A percentile compares a stretch with the other conserved stretches of the same genome.
Conservation (phyloP, 2,329 filamentous ascomycete species). For the Cucurbitaria berberidis region DNA sequence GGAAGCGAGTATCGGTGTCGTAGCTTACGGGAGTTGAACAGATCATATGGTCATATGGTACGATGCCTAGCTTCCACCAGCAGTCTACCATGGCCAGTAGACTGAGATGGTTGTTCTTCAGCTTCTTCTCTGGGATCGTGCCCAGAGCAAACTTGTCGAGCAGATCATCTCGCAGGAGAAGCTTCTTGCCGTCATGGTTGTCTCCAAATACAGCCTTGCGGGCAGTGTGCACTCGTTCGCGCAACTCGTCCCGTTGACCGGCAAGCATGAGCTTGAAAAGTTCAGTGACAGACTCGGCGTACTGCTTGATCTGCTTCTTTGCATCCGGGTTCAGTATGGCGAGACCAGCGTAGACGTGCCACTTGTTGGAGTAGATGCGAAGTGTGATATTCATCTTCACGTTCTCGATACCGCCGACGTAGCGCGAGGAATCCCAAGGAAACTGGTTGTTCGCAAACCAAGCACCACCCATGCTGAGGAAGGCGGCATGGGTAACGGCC, state of each 20-base stretch:
- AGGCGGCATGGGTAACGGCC: conserved; percentile 96
- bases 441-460: conserved; percentile 97
- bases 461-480: conserved; percentile 93
- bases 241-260: conserved; percentile 77
- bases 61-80: conserved; percentile 91
- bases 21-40: conserved; percentile 83
- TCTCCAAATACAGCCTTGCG: conserved; percentile 71
- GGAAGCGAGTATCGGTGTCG: background rate
- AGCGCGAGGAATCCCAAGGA: conserved; percentile 95
- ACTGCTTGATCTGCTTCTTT: conserved; percentile 90
- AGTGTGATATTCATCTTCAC: conserved; percentile 99
- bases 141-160: conserved; percentile 89
- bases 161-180: conserved; percentile 79
- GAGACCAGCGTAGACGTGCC: conserved; percentile 98
- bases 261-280: conserved; percentile 97
- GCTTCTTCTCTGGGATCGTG: conserved; percentile 67
- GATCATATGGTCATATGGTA: conserved; percentile 99
- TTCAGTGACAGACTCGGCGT: conserved; percentile 89
- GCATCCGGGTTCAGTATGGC: conserved; percentile 96
- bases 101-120: conserved; percentile 92
- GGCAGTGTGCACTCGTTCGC: conserved; percentile 76
- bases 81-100: conserved; percentile 97
- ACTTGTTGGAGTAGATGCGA: conserved; percentile 97
- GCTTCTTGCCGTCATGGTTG: conserved; percentile 64
- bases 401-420: conserved; percentile 96